Percentiles rank a stretch among this genome's conserved stretches.
Conservation (phyloP, 345 rosid species). For the Populus tremula region DNA sequence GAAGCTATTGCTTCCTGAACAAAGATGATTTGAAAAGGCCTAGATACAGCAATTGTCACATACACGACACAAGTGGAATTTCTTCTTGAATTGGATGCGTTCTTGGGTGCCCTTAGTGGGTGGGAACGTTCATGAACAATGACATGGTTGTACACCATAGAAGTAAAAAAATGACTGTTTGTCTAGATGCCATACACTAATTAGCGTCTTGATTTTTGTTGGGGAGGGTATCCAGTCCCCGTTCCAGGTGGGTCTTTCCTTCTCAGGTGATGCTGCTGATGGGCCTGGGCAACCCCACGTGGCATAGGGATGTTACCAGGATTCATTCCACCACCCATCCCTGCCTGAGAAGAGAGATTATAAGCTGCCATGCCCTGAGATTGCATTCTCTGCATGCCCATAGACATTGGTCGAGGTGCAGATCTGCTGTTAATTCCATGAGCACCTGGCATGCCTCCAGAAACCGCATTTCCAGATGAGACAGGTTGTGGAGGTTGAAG, state of each 20-base stretch:
- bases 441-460: slow-evolving; percentile 54
- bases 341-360: slow-evolving; percentile 60
- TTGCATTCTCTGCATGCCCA: slow-evolving; percentile 81
- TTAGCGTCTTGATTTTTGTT: slow-evolving; percentile 77
- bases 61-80: neutral
- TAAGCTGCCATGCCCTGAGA: slow-evolving; percentile 65
- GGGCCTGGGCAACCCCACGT: slow-evolving; percentile 65
- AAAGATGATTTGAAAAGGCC: neutral
- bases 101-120: neutral
- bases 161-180: neutral
- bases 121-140: neutral
- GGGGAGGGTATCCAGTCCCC: slow-evolving; percentile 86
- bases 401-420: slow-evolving; percentile 63
- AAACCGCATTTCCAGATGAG: slow-evolving; percentile 55
- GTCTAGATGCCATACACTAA: slow-evolving; percentile 22
- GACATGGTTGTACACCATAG: neutral
- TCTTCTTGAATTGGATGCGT: neutral
- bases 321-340: slow-evolving; percentile 71
- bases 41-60: neutral
- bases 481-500: slow-evolving; percentile 80
- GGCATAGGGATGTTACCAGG: slow-evolving; percentile 70
- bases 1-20: neutral
- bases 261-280: slow-evolving; percentile 73
- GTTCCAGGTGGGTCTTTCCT: slow-evolving; percentile 77
- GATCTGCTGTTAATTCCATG: slow-evolving; percentile 64